Percentiles rank a stretch among this genome's conserved stretches.
phyloP scores from a whole-genome alignment of 2,329 filamentous ascomycete genomes.

The Alternaria sp. region DNA sequence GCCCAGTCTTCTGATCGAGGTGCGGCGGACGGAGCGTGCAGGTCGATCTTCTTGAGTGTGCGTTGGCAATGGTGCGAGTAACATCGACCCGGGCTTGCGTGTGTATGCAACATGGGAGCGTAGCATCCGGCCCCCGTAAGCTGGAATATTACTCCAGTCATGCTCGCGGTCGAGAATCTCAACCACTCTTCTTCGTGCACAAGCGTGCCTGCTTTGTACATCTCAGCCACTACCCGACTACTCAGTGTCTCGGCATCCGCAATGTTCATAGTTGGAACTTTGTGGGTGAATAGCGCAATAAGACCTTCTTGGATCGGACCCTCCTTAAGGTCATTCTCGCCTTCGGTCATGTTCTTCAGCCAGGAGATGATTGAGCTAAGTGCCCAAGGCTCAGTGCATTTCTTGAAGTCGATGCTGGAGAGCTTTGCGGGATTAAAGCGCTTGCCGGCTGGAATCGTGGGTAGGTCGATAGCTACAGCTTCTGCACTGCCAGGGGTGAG shows the following conservation, averaged over 20 bases:
- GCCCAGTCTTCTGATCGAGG: slow-evolving; percentile 81
- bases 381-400: slow-evolving; percentile 90
- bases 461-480: slow-evolving; percentile 76
- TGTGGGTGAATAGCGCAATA: slow-evolving; percentile 87
- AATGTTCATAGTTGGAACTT: slow-evolving; percentile 98
- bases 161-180: slow-evolving; percentile 79
- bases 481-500: slow-evolving; percentile 58
- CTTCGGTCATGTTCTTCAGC: slow-evolving; percentile 88
- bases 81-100: slow-evolving; percentile 74
- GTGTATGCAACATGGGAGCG: slow-evolving; percentile 77
- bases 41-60: slow-evolving; percentile 91
- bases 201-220: slow-evolving; percentile 80
- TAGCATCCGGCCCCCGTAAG: slow-evolving; percentile 92
- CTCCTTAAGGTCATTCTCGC: slow-evolving; percentile 84
- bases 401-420: slow-evolving; percentile 78
- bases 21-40: slow-evolving; percentile 74
- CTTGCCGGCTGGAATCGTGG: slow-evolving; percentile 78
- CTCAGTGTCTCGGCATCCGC: slow-evolving; percentile 92
- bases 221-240: slow-evolving; percentile 75
- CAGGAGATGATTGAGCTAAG: slow-evolving; percentile 85
- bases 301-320: slow-evolving; percentile 87
- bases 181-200: slow-evolving; percentile 96
- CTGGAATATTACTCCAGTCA: slow-evolving; percentile 93
- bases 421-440: slow-evolving; percentile 88
- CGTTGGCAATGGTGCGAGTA: slow-evolving; percentile 94